phyloP scores from a whole-genome alignment of 345 rosid species.

The Atalantia buxifolia region DNA sequence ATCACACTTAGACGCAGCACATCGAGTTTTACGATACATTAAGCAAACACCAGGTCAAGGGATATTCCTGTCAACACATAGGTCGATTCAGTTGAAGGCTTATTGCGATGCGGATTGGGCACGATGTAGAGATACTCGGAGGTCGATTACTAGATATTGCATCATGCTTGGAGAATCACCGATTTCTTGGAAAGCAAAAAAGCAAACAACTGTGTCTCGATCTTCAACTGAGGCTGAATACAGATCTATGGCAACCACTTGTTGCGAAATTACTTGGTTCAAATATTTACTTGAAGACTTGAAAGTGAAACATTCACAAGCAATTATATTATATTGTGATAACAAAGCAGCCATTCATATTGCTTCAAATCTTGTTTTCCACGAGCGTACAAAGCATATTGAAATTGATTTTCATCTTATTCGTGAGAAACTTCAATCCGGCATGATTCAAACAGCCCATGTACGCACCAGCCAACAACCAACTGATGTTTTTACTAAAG shows the following conservation, averaged over 20 bases:
- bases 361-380: neutral
- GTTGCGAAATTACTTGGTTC: neutral
- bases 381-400: neutral
- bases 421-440: neutral
- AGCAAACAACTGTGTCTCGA: neutral
- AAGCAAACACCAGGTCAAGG: neutral
- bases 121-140: neutral
- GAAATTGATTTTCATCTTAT: neutral
- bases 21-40: neutral
- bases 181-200: slow-evolving; percentile 10
- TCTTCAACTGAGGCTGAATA: neutral
- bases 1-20: neutral
- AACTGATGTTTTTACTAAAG: neutral
- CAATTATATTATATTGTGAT: neutral
- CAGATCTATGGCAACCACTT: slow-evolving; percentile 1
- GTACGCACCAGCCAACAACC: neutral
- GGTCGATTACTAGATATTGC: neutral
- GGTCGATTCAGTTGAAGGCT: neutral
- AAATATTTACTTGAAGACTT: neutral
- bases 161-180: neutral
- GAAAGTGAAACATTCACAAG: neutral
- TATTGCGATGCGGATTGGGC: slow-evolving; percentile 3
- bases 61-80: neutral
- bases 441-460: neutral
- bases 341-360: neutral